Evolutionary conservation across 371 early-diverging fungal species (phyloP), one percentile per base, ranked within the genome.

Genomic region (Rhizopus sp.): DNA sequence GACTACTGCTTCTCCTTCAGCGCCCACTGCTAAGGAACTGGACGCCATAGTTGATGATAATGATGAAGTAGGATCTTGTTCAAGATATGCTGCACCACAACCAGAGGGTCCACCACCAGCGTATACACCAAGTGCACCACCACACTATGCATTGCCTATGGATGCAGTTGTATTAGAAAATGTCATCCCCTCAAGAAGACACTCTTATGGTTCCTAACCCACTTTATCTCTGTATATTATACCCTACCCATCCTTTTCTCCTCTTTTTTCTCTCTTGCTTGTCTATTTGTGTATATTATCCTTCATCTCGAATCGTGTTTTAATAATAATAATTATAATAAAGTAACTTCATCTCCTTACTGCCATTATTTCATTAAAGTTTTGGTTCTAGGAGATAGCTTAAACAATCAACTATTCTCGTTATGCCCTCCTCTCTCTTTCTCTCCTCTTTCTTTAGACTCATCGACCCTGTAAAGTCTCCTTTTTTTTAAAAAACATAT

Each of bases 111-210:
- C 70, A 31, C 70, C 70, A 44, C 70, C 70, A 12, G 70, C 70
- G 4, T 70, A 70, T 52, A 67, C 70, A 50, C 70, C 70, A 8
- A 70, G 67, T 50, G 70, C 67, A 33, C 70, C 70, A 33, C 67
- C 67, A 17, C 60, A 60, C 30, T 63, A 70, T 59, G 52, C 52
- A 34, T 46, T 69, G 44, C 59, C 69, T 33, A 41, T 47, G 23
- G 61, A 59, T 34, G 38, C 66, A 15, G 44, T 35, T 33, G 39
- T 51, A 9, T 53, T 49, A 5, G 33, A 23, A n/a, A 48, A 30
- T 44, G 29, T 53, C 6, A 9, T 49, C 10, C 56, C 37, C 15
- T 56, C 57, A 39, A 64, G 63, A 47, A 58, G 64, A 55, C 59
- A 59, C 41, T 64, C 64, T 12, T 46, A 51, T 50, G 60, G 60